Evolutionary conservation across 768 basidiomycete genomes (phyloP), one percentile per base, ranked within the genome.

Genomic region (Neoboletus brunneissimus): DNA sequence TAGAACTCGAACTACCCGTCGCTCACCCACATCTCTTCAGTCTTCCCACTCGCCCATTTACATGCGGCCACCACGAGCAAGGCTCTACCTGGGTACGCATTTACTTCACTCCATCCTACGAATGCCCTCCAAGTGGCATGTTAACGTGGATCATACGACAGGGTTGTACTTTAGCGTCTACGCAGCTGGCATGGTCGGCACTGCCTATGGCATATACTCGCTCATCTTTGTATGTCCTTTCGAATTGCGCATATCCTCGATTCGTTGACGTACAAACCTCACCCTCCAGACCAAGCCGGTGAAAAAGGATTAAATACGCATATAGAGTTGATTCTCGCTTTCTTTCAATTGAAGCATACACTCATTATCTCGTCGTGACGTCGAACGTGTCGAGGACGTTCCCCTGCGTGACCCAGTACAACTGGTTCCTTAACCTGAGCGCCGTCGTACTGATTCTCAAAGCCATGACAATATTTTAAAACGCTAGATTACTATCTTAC

Each of bases 31-130:
- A 16, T 42, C 43, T 53, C 50, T 53, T 71, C 55, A 68, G 65
- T 51, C 69, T 25, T 75, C 83, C 49, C 72, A 78, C 62, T 73
- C 72, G 53, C 81, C 82, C 49, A 70, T 89, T 59, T 83, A 83
- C 74, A 73, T 81, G 67, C 83, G 87, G 57, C 77, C 70, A 51
- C 84, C 87, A 43, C 79, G 86, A 55, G 82, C 84, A 46, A 77
- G 68, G 40, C 77, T 89, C 58, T 89, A 87, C 73, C 66, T 89
- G 51, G 77, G 89, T 91, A 58, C 60, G 78, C 6, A 3, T 18
- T 11, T 18, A 18, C 34, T 27, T 6, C 1, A 20, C 7, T 23
- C 1, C 27, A 27, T 6, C 7, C 27, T 13, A 1, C 18, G 13
- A 23, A 3, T 25, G 5, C 5, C 5, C 13, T 5, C n/a, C 0